Conservation (phyloP, 1,284 basidiomycete species). For the Pseudozyma flocculosa region DNA sequence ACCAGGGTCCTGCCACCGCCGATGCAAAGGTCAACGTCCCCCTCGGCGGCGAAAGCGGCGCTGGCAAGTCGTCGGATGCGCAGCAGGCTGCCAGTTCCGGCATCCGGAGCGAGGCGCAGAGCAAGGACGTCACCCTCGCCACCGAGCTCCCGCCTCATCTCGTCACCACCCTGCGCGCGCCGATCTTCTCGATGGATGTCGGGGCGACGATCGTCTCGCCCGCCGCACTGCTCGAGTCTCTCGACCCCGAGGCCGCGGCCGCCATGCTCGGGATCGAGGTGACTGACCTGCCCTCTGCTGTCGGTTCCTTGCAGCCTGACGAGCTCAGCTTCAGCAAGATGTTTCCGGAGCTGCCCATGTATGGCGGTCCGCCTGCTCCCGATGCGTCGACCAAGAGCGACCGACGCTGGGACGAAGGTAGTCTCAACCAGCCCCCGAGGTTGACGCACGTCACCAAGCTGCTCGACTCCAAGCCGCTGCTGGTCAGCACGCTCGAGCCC, state of each 20-base stretch:
- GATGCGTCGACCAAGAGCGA: constrained; percentile 56
- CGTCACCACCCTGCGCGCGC: constrained; percentile 48
- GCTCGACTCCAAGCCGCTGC: constrained; percentile 63
- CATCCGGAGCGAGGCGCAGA: constrained; percentile 18
- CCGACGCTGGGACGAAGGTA: constrained; percentile 61
- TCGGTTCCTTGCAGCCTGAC: constrained; percentile 32
- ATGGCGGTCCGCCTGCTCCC: constrained; percentile 45
- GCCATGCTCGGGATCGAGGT: constrained; percentile 43
- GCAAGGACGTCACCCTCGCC: constrained; percentile 43
- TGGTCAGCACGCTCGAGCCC: constrained; percentile 64
- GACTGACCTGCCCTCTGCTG: constrained; percentile 22
- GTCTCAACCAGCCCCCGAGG: constrained; percentile 40
- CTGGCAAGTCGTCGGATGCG: not conserved
- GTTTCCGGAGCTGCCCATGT: constrained; percentile 63
- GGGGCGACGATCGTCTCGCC: constrained; percentile 46
- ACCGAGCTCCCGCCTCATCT: constrained; percentile 46
- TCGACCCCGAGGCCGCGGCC: constrained; percentile 43
- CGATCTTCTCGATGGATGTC: constrained; percentile 50
- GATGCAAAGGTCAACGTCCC: not conserved
- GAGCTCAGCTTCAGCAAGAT: constrained; percentile 40
- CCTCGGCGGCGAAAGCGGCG: no score
- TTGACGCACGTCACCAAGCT: constrained; percentile 62
- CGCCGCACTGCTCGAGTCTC: constrained; percentile 36
- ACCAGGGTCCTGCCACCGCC: not conserved
- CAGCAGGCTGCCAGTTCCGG: not conserved